Percentiles rank a stretch among this genome's conserved stretches.
Evolutionary conservation across 306 rosid species (phyloP).

Genomic region (Prunus kanzakura): DNA sequence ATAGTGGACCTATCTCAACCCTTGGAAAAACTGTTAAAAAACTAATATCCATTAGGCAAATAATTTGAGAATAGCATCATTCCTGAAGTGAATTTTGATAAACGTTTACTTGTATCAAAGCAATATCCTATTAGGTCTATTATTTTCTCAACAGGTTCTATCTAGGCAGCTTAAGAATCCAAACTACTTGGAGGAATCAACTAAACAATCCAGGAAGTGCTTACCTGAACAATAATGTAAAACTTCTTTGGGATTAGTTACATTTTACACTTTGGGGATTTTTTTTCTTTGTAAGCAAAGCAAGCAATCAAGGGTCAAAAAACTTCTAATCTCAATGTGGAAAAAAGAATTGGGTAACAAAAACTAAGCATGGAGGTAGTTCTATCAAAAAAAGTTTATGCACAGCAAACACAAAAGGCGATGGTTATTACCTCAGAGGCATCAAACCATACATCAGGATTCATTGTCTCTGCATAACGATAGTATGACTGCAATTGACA

Average conservation of each 20-base stretch:
- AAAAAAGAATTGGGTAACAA: constrained; percentile 1
- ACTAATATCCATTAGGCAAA: background rate
- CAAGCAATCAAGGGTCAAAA: background rate
- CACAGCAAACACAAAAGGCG: constrained; percentile 13
- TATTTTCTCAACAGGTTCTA: background rate
- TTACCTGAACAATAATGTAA: background rate
- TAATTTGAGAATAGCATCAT: background rate
- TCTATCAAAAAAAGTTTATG: background rate
- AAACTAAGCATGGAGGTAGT: background rate
- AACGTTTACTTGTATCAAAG: background rate
- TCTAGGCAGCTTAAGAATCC: background rate
- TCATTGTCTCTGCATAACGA: constrained; percentile 59
- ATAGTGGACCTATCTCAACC: background rate
- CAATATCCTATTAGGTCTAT: background rate
- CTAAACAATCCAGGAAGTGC: background rate
- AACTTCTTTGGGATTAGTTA: background rate
- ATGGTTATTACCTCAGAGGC: constrained; percentile 60
- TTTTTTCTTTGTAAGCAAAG: no score
- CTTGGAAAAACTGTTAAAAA: background rate
- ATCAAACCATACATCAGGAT: constrained; percentile 97
- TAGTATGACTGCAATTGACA: constrained; percentile 61
- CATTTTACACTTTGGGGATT: no score
- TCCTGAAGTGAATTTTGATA: background rate
- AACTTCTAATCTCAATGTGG: background rate
- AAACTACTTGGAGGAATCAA: background rate